These are phyloP conservation scores for Phlyctochytrium planicorne DNA, from an alignment of 192 early-diverging fungal genomes.

Conservation along the genomic window DNA sequence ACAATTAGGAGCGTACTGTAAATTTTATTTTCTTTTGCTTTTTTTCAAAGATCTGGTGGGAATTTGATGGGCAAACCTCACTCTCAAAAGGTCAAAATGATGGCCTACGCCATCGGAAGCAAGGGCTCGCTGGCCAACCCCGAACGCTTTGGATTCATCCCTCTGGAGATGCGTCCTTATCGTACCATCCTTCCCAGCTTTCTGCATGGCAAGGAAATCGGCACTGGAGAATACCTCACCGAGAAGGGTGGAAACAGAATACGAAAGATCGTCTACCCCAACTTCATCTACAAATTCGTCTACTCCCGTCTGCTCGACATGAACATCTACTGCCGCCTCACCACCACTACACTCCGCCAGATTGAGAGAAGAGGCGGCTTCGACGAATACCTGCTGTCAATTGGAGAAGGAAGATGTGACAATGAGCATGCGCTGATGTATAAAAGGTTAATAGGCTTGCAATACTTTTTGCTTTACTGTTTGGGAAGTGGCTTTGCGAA, in stretches of 20 bases:
- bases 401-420: conserved; percentile 11
- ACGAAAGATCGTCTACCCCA: conserved; percentile 40
- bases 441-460: conserved; percentile 4
- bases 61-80: neutral
- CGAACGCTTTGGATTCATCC: conserved; percentile 35
- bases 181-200: conserved; percentile 43
- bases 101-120: conserved; percentile 22
- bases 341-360: conserved; percentile 39
- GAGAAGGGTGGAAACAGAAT: conserved; percentile 41
- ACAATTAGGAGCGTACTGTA: too few species aligned
- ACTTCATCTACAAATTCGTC: conserved; percentile 47
- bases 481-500: too few species aligned
- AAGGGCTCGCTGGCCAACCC: conserved; percentile 30
- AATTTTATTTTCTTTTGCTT: too few species aligned
- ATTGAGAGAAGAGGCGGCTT: conserved; percentile 49
- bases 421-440: conserved; percentile 25
- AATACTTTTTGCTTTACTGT: too few species aligned
- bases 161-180: conserved; percentile 27
- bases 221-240: conserved; percentile 43
- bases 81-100: conserved; percentile 7
- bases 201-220: conserved; percentile 55
- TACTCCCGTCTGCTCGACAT: conserved; percentile 51
- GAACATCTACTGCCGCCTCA: conserved; percentile 43
- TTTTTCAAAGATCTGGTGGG: too few species aligned
- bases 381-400: conserved; percentile 48